These are phyloP conservation scores for Erucastrum elatum DNA, from an alignment of 345 rosid genomes.

Conservation along the genomic window DNA sequence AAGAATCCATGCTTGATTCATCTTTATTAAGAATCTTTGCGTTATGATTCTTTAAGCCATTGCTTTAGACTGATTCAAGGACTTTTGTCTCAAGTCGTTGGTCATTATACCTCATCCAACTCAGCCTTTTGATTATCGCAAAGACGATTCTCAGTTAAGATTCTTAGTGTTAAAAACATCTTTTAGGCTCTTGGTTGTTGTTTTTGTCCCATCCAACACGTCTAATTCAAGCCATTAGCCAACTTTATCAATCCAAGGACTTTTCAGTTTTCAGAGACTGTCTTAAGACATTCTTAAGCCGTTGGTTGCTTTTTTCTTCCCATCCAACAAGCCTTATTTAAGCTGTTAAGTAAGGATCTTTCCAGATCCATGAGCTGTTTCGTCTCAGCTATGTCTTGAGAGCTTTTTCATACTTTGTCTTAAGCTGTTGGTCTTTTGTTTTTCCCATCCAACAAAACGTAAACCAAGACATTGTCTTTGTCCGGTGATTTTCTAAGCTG, in stretches of 20 bases:
- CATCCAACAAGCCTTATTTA: background rate
- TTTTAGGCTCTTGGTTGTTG: background rate
- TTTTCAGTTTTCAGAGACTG: background rate
- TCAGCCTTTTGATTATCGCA: background rate
- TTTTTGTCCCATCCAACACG: background rate
- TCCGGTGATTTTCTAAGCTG: background rate
- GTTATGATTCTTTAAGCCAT: background rate
- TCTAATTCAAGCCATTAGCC: background rate
- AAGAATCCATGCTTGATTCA: background rate
- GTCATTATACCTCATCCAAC: too few relatives aligned
- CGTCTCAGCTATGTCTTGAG: too few relatives aligned
- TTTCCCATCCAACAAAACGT: too few relatives aligned
- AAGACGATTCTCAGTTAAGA: background rate
- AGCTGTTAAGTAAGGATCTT: background rate
- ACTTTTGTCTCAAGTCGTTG: too few relatives aligned
- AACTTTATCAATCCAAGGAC: background rate
- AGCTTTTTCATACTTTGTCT: too few relatives aligned
- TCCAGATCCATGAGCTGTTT: too few relatives aligned
- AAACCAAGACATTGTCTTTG: background rate
- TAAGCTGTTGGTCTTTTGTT: too few relatives aligned
- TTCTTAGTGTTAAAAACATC: background rate
- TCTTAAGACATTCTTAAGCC: background rate
- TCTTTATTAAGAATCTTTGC: too few relatives aligned
- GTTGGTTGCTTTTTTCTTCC: background rate
- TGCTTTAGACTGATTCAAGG: background rate